Conservation (phyloP, 2,329 filamentous ascomycete genomes). For the Curvularia verruculosa region DNA sequence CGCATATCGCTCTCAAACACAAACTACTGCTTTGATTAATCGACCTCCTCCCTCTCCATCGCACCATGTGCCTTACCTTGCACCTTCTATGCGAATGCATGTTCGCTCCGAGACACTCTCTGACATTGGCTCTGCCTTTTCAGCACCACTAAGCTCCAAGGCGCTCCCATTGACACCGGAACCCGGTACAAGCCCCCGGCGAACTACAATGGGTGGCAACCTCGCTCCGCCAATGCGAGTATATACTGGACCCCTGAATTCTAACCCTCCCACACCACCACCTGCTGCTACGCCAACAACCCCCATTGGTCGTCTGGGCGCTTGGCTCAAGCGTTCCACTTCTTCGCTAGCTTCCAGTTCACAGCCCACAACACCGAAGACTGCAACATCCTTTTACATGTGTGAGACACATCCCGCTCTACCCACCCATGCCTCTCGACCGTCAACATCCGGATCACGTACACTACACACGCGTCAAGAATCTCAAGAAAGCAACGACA, state of each 20-base stretch:
- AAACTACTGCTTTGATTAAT: slow-evolving; percentile 36
- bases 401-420: slow-evolving; percentile 24
- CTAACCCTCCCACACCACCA: slow-evolving; percentile 46
- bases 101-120: slow-evolving; percentile 56
- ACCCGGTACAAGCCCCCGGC: slow-evolving; percentile 9
- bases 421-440: slow-evolving; percentile 17
- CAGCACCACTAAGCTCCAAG: slow-evolving; percentile 45
- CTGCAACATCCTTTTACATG: slow-evolving; percentile 38
- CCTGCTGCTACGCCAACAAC: slow-evolving; percentile 43
- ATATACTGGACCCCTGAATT: slow-evolving; percentile 38
- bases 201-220: slow-evolving; percentile 30
- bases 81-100: slow-evolving; percentile 53
- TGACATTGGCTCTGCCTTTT: slow-evolving; percentile 57
- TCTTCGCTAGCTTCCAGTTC: slow-evolving; percentile 31
- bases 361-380: slow-evolving; percentile 15
- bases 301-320: slow-evolving; percentile 40
- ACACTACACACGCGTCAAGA: slow-evolving; percentile 40
- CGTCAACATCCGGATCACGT: slow-evolving; percentile 31
- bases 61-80: slow-evolving; percentile 55
- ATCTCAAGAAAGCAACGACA: slow-evolving; percentile 36
- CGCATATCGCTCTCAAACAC: slow-evolving; percentile 39
- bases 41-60: slow-evolving; percentile 43
- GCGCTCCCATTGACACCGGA: slow-evolving; percentile 31
- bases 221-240: slow-evolving; percentile 31
- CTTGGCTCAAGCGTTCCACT: slow-evolving; percentile 45